A percentile compares a stretch with the other conserved stretches of the same genome.
These are phyloP conservation scores for Manihot esculenta DNA, from an alignment of 441 rosid species.

Conservation along the genomic window DNA sequence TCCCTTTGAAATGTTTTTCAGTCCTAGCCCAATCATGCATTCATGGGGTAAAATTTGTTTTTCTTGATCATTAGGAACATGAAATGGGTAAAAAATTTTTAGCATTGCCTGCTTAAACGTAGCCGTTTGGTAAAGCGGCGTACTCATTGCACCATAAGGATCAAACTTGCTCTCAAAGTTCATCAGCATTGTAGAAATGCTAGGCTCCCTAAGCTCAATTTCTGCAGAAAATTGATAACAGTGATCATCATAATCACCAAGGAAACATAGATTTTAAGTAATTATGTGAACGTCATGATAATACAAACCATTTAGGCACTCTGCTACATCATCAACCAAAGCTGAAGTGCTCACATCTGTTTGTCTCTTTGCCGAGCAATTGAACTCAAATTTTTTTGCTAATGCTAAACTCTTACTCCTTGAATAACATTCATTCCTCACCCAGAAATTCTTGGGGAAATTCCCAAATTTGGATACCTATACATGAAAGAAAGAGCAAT, in stretches of 20 bases:
- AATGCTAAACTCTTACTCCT: conserved; percentile 27
- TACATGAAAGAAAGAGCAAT: not conserved
- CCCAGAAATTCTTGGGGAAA: conserved; percentile 27
- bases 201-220: conserved; percentile 45
- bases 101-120: conserved; percentile 80
- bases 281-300: not conserved
- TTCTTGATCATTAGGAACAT: not conserved
- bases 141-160: conserved; percentile 79
- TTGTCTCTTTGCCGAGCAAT: conserved; percentile 40
- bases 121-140: conserved; percentile 91
- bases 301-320: conserved; percentile 43
- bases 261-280: not conserved
- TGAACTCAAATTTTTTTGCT: conserved; percentile 34
- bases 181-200: conserved; percentile 69
- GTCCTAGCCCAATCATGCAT: not conserved
- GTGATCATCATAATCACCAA: not conserved
- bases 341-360: conserved; percentile 46
- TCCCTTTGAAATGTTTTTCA: too few species aligned
- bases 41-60: not conserved
- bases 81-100: not conserved
- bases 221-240: conserved; percentile 31
- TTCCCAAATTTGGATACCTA: conserved; percentile 37
- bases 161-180: conserved; percentile 71
- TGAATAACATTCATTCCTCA: conserved; percentile 31
- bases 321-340: conserved; percentile 33